phyloP scores from a whole-genome alignment of 2,329 filamentous ascomycete species.

The Hypoxylon sp. region DNA sequence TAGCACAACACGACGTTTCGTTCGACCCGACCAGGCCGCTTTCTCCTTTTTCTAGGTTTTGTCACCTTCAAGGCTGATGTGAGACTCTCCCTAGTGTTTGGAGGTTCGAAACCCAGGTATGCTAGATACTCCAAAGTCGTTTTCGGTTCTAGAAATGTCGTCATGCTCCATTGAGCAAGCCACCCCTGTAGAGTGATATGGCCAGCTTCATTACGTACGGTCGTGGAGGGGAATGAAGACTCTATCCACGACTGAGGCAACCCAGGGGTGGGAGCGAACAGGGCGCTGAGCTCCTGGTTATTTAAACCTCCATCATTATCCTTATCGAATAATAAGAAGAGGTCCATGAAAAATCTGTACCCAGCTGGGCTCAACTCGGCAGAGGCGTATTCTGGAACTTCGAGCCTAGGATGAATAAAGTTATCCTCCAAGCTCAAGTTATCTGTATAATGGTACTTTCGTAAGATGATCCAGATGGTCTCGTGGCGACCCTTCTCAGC shows the following conservation, averaged over 20 bases:
- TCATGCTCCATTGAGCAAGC: slow-evolving; percentile 99
- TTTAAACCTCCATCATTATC: slow-evolving; percentile 97
- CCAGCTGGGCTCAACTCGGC: slow-evolving; percentile 93
- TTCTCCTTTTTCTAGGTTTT: slow-evolving; percentile 85
- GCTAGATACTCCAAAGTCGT: slow-evolving; percentile 96
- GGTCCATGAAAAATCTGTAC: slow-evolving; percentile 96
- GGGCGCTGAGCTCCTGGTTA: slow-evolving; percentile 79
- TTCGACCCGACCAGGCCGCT: slow-evolving; percentile 84
- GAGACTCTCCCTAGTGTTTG: slow-evolving; percentile 77
- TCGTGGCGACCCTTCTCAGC: slow-evolving; percentile 97
- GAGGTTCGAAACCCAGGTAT: slow-evolving; percentile 91
- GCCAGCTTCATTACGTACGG: slow-evolving; percentile 92
- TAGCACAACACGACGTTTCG: slow-evolving; percentile 96
- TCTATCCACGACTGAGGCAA: slow-evolving; percentile 88
- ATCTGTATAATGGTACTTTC: slow-evolving; percentile 96
- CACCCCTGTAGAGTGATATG: slow-evolving; percentile 96
- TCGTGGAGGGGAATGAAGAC: slow-evolving; percentile 88
- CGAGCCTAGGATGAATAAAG: slow-evolving; percentile 92
- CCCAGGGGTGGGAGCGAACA: slow-evolving; percentile 94
- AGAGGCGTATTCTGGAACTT: slow-evolving; percentile 90
- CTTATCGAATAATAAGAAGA: slow-evolving; percentile 94
- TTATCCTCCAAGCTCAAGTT: slow-evolving; percentile 89
- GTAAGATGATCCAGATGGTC: slow-evolving; percentile 96
- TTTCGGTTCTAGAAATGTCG: slow-evolving; percentile 93
- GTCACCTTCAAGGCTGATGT: slow-evolving; percentile 91